Percentiles rank a stretch among this genome's conserved stretches.
Conservation (phyloP, 2,329 filamentous ascomycete species). For the Arthrobotrys iridis region DNA sequence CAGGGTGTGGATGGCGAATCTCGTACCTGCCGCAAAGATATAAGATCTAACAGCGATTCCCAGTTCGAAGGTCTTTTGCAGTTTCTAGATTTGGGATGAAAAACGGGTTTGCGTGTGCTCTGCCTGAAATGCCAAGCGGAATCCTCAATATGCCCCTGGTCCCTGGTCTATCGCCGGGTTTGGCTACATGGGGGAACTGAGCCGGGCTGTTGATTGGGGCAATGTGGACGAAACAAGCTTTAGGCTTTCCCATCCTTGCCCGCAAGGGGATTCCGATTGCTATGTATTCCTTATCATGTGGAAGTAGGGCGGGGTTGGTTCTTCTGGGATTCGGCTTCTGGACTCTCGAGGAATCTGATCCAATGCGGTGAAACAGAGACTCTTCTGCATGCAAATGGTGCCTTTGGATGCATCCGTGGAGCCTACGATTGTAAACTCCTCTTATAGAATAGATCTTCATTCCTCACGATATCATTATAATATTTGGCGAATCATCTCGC, state of each 20-base stretch:
- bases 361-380: neutral
- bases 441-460: slow-evolving; percentile 43
- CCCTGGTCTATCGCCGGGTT: slow-evolving; percentile 24
- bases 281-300: slow-evolving; percentile 28
- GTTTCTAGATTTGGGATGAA: slow-evolving; percentile 54
- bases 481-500: slow-evolving; percentile 13
- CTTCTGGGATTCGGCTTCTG: slow-evolving; percentile 10
- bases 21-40: slow-evolving; percentile 51
- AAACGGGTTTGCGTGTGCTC: slow-evolving; percentile 55
- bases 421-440: slow-evolving; percentile 21
- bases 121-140: slow-evolving; percentile 54
- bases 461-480: slow-evolving; percentile 3
- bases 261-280: slow-evolving; percentile 14
- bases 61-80: slow-evolving; percentile 35
- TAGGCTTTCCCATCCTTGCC: slow-evolving; percentile 29
- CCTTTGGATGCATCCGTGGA: slow-evolving; percentile 7
- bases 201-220: slow-evolving; percentile 24
- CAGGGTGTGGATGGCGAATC: neutral
- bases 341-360: neutral
- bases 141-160: slow-evolving; percentile 9
- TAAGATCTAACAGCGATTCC: slow-evolving; percentile 47
- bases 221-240: slow-evolving; percentile 38
- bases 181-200: slow-evolving; percentile 17
- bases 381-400: slow-evolving; percentile 22
- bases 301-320: neutral